Conservation (phyloP, 371 early-diverging fungal genomes). For the Batkoa obscura region DNA sequence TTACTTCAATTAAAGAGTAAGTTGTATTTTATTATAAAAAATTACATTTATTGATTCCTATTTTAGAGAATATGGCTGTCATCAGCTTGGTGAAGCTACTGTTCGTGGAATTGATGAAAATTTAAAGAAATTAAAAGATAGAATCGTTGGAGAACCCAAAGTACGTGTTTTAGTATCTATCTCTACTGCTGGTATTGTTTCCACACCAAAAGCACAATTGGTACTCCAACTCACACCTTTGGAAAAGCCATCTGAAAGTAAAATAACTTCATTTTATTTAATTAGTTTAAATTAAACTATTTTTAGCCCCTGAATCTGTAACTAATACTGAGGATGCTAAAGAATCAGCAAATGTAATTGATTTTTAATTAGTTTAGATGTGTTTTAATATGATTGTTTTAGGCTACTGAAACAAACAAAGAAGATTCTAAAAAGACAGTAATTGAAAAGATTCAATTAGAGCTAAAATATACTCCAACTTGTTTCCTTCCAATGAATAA, state of each 20-base stretch:
- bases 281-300: too few relatives aligned
- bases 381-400: too few relatives aligned
- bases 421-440: conserved; percentile 22
- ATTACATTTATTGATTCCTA: too few relatives aligned
- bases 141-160: conserved; percentile 41
- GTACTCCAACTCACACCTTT: conserved; percentile 18
- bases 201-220: conserved; percentile 29
- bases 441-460: conserved; percentile 17
- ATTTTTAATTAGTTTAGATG: too few relatives aligned
- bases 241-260: too few relatives aligned
- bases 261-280: too few relatives aligned
- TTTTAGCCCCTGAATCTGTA: too few relatives aligned
- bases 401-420: too few relatives aligned
- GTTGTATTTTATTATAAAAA: too few relatives aligned
- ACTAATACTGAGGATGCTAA: too few relatives aligned
- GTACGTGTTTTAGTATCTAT: conserved; percentile 62
- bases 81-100: conserved; percentile 33
- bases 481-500: not conserved
- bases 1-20: conserved; percentile 16
- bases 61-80: too few relatives aligned
- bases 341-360: too few relatives aligned
- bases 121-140: conserved; percentile 35
- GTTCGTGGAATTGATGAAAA: conserved; percentile 53
- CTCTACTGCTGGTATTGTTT: conserved; percentile 40
- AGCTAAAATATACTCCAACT: not conserved